Base-by-base conservation (phyloP, 2,329 filamentous ascomycete species). In the Aspergillus spinulosporus region DNA sequence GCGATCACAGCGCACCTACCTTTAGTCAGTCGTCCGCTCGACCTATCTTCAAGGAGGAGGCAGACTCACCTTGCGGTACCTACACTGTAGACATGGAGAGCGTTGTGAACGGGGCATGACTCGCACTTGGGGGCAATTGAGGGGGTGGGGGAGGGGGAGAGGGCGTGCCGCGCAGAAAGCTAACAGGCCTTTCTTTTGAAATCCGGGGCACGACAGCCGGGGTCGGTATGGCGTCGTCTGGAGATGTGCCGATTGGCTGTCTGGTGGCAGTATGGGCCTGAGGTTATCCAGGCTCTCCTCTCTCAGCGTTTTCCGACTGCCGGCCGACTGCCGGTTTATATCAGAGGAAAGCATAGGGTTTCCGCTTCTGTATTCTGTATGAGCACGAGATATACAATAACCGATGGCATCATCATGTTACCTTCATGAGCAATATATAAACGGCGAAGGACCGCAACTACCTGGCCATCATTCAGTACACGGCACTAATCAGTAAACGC, bases 241-340 rank as follows among this genome's bases (percentile, higher is more conserved):
- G 15, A 28, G 12, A 15, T 8, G 9, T 14, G 9, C 39, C 39
- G 39, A 43, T 43, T 43, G 39, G 39, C 3, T 4, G 15, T 43
- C 42, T 44, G 21, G 15, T 26, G 42, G 21, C 26, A 26, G 40
- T 7, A 12, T 9, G 8, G 14, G 6, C 0, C 56, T 68, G 8
- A 69, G 66, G 0, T 21, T 21, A 11, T 5, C 21, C 4, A 3
- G 8, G 15, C 1, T 8, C 26, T 44, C 21, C 42, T 44, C 21
- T 44, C 42, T 26, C 42, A 9, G 14, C 7, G 1, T 11, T 28
- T 28, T 44, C 42, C 42, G 42, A 44, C 42, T 44, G 3, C 42
- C 42, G 34, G 42, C 42, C 42, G 42, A 44, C 42, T 28, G 12
- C 42, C 42, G 42, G 34, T 34, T 7, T 11, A 34, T 34, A 6